A percentile compares a stretch with the other conserved stretches of the same genome.
phyloP scores from a whole-genome alignment of 192 early-diverging fungal genomes.

The Coemansia sp. region DNA sequence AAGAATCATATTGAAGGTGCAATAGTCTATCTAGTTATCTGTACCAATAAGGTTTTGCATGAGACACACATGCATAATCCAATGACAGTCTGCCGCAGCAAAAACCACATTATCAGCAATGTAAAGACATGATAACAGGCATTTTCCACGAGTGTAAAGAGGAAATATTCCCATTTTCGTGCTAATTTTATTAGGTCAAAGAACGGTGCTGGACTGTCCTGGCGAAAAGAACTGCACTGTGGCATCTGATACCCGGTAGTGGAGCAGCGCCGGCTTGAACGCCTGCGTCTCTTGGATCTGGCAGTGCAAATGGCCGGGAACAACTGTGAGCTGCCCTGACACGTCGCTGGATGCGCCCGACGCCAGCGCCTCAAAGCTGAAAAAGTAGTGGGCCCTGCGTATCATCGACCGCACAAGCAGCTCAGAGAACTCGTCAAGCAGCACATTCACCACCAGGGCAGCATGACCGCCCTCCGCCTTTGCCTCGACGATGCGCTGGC shows the following conservation, averaged over 20 bases:
- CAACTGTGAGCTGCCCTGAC: slow-evolving; percentile 40
- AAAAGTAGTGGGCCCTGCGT: slow-evolving; percentile 23
- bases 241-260: slow-evolving; percentile 36
- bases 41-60: no score
- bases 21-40: no score
- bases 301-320: slow-evolving; percentile 34
- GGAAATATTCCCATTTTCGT: no score
- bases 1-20: no score
- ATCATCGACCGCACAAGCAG: slow-evolving; percentile 14
- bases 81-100: no score
- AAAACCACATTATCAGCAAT: no score
- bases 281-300: slow-evolving; percentile 10
- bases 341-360: slow-evolving; percentile 39
- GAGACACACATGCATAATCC: no score
- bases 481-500: slow-evolving; percentile 23
- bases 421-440: slow-evolving; percentile 30
- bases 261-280: slow-evolving; percentile 34
- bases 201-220: slow-evolving; percentile 41
- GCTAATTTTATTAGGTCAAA: no score
- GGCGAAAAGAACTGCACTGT: slow-evolving; percentile 47
- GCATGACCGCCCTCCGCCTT: not conserved
- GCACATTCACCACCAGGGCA: slow-evolving; percentile 20
- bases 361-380: slow-evolving; percentile 26
- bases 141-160: no score
- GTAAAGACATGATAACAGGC: no score